Evolutionary conservation across 106 monocot genomes (phyloP).

Genomic region (Dendrobium huoshanense): DNA sequence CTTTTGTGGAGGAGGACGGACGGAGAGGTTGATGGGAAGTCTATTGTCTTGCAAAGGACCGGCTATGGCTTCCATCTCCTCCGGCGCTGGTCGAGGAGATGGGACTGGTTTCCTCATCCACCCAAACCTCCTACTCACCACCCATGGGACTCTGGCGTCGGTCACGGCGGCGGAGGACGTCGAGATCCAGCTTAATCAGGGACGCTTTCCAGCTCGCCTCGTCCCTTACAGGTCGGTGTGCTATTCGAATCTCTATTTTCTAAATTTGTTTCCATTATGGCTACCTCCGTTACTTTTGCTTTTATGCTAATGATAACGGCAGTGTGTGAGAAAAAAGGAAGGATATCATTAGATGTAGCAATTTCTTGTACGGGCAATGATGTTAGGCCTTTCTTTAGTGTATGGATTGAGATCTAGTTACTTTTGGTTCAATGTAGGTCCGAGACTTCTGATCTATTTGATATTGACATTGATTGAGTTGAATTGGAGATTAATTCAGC

Average conservation of each 20-base stretch:
- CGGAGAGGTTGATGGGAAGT: conserved; percentile 68
- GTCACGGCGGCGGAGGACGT: conserved; percentile 54
- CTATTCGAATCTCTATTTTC: background rate
- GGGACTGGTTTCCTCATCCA: conserved; percentile 84
- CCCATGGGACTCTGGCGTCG: conserved; percentile 72
- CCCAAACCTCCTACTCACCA: conserved; percentile 72
- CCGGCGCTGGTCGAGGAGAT: conserved; percentile 14
- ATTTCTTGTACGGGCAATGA: background rate
- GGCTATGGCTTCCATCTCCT: conserved; percentile 56
- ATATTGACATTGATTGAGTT: background rate
- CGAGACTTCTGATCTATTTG: background rate
- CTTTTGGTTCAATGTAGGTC: background rate
- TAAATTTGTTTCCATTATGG: background rate
- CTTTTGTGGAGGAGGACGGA: conserved; percentile 68
- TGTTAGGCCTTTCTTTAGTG: background rate
- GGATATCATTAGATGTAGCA: background rate
- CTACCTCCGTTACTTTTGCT: background rate
- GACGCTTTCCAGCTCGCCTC: conserved; percentile 48
- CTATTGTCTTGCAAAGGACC: conserved; percentile 58
- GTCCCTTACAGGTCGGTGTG: conserved; percentile 79
- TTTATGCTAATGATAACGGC: background rate
- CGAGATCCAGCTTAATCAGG: conserved; percentile 58
- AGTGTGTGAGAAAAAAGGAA: background rate
- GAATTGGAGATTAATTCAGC: background rate
- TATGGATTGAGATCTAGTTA: background rate